phyloP scores from a whole-genome alignment of 73 alveolate species.

The Blepharisma japonicum region DNA sequence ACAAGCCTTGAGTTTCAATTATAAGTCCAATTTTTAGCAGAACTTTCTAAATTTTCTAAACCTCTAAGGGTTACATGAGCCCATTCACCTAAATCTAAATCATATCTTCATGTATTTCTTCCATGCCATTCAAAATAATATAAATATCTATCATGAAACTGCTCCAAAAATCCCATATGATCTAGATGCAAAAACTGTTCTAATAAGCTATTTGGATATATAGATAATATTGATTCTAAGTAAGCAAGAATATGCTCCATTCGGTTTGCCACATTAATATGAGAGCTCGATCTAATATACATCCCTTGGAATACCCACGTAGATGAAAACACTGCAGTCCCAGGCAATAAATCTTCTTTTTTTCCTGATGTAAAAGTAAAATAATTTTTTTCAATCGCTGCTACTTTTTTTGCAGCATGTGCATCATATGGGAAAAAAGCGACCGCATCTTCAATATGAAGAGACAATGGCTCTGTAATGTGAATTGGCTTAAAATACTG shows the following conservation, averaged over 20 bases:
- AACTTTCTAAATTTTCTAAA: background rate
- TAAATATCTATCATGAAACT: background rate
- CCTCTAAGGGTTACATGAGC: background rate
- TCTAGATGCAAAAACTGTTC: background rate
- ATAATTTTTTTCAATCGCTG: background rate
- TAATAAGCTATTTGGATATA: background rate
- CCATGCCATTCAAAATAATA: conserved; percentile 20
- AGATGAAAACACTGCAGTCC: background rate
- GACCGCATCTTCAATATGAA: background rate
- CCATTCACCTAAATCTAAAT: background rate
- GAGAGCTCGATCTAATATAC: background rate
- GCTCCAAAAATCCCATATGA: background rate
- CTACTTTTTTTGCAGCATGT: background rate
- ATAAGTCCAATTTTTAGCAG: background rate
- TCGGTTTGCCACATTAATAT: background rate
- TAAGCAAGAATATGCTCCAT: background rate
- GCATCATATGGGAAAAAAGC: background rate
- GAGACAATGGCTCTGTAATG: background rate
- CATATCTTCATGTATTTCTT: conserved; percentile 2
- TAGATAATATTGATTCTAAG: background rate
- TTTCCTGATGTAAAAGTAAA: background rate
- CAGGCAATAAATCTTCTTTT: background rate
- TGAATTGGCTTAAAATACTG: conserved; percentile 12
- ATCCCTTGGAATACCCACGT: conserved; percentile 20
- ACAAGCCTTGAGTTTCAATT: background rate